phyloP scores from a whole-genome alignment of 805 yeast genomes.

The Sugiyamaella lignohabitans region DNA sequence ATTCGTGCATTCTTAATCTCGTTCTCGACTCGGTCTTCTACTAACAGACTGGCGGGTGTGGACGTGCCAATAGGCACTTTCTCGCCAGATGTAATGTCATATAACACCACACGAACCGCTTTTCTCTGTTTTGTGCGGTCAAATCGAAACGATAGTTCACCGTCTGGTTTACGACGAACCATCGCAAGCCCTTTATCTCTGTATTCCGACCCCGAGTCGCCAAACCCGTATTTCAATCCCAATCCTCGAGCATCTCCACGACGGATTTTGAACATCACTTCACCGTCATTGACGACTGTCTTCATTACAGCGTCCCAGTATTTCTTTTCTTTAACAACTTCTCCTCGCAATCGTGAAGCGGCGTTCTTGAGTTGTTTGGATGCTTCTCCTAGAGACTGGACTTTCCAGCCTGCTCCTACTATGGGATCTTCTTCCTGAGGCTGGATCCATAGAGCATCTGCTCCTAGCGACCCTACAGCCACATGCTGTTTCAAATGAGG shows the following conservation, averaged over 20 bases:
- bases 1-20: conserved; percentile 64
- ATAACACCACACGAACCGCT: conserved; percentile 53
- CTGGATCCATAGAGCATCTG: conserved; percentile 26
- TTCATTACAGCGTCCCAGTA: conserved; percentile 57
- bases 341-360: conserved; percentile 44
- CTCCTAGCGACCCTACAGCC: conserved; percentile 63
- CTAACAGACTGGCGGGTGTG: neutral
- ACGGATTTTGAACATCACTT: conserved; percentile 61
- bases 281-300: conserved; percentile 39
- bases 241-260: conserved; percentile 51
- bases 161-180: conserved; percentile 45
- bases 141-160: conserved; percentile 39
- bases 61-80: conserved; percentile 17
- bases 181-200: conserved; percentile 71
- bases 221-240: conserved; percentile 85
- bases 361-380: conserved; percentile 46
- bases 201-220: conserved; percentile 80
- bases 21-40: conserved; percentile 36
- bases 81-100: conserved; percentile 32
- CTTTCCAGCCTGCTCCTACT: conserved; percentile 78
- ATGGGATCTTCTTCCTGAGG: conserved; percentile 29
- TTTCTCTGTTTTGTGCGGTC: conserved; percentile 37
- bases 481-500: conserved; percentile 69
- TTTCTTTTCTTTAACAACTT: conserved; percentile 51
- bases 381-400: conserved; percentile 57